Conservation (phyloP, 2,329 filamentous ascomycete species). For the Fusarium brevicatenulatum region DNA sequence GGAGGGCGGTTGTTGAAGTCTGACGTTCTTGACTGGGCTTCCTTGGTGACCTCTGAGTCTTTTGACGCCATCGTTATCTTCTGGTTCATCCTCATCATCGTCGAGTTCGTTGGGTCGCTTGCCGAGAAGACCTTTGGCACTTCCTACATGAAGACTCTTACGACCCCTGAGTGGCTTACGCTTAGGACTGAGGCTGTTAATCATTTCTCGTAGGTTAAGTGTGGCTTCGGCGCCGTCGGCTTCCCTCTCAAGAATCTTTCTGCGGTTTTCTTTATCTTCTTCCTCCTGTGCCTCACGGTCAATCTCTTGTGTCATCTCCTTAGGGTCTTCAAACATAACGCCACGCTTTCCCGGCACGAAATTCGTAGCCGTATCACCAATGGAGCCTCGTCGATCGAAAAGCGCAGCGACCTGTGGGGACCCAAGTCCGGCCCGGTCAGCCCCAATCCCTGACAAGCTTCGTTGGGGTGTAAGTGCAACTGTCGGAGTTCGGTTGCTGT, state of each 20-base stretch:
- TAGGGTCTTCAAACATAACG: conserved; percentile 74
- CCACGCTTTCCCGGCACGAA: conserved; percentile 67
- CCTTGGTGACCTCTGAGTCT: conserved; percentile 76
- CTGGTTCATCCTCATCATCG: conserved; percentile 64
- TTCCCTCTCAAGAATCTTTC: conserved; percentile 65
- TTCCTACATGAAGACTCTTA: conserved; percentile 81
- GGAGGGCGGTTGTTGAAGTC: conserved; percentile 74
- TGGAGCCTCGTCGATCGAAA: conserved; percentile 75
- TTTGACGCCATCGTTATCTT: conserved; percentile 71
- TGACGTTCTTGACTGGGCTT: conserved; percentile 81
- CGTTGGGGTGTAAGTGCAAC: conserved; percentile 67
- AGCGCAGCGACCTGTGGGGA: conserved; percentile 79
- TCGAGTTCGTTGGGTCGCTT: conserved; percentile 80
- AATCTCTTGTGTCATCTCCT: conserved; percentile 69
- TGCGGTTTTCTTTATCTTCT: conserved; percentile 68
- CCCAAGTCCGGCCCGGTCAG: conserved; percentile 76
- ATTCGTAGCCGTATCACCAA: conserved; percentile 71
- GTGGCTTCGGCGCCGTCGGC: conserved; percentile 64
- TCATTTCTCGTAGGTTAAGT: conserved; percentile 78
- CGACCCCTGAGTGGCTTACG: conserved; percentile 73
- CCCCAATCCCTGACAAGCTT: conserved; percentile 73
- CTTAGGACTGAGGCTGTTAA: conserved; percentile 80
- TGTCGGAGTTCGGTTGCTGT: conserved; percentile 69
- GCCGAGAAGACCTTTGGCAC: conserved; percentile 76
- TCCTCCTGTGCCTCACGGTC: conserved; percentile 70